These are phyloP conservation scores for Harringtonia aguacate DNA, from an alignment of 2,329 filamentous ascomycete genomes.

Conservation along the genomic window DNA sequence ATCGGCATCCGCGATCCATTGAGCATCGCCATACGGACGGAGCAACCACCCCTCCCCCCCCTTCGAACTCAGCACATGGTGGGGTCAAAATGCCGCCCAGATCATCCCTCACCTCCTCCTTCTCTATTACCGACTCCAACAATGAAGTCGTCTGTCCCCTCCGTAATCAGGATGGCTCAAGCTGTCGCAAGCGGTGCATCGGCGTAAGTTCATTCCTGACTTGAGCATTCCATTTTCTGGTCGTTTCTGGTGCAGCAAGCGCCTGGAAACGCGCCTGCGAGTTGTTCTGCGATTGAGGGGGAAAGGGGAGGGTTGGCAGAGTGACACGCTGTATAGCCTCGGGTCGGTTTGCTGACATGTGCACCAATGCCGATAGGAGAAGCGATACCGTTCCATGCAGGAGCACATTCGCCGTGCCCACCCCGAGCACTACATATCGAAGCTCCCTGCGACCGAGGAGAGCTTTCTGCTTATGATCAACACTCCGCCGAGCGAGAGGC, in stretches of 20 bases:
- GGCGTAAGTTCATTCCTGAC: slow-evolving; percentile 96
- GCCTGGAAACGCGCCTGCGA: too few species aligned
- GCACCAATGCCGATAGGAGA: slow-evolving; percentile 18
- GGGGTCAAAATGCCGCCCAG: slow-evolving; percentile 76
- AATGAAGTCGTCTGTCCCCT: slow-evolving; percentile 96
- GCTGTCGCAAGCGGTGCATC: slow-evolving; percentile 93
- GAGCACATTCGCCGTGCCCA: slow-evolving; percentile 97
- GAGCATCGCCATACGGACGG: background rate
- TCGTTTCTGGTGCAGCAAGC: background rate
- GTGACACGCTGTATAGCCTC: too few species aligned
- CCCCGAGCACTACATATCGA: slow-evolving; percentile 93
- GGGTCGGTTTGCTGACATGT: too few species aligned
- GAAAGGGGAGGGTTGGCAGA: too few species aligned
- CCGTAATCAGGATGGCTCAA: slow-evolving; percentile 90
- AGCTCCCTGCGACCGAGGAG: slow-evolving; percentile 95
- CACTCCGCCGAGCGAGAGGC: slow-evolving; percentile 53
- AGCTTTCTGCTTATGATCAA: slow-evolving; percentile 96
- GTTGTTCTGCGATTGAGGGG: too few species aligned
- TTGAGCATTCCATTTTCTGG: too few species aligned
- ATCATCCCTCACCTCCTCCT: slow-evolving; percentile 77
- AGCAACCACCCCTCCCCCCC: background rate
- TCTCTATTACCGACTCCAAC: slow-evolving; percentile 82
- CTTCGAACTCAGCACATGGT: slow-evolving; percentile 32
- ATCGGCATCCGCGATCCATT: background rate
- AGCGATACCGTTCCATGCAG: slow-evolving; percentile 87